Percentiles rank a stretch among this genome's conserved stretches.
Conservation (phyloP, 1,284 basidiomycete genomes). For the Tausonia pullulans region DNA sequence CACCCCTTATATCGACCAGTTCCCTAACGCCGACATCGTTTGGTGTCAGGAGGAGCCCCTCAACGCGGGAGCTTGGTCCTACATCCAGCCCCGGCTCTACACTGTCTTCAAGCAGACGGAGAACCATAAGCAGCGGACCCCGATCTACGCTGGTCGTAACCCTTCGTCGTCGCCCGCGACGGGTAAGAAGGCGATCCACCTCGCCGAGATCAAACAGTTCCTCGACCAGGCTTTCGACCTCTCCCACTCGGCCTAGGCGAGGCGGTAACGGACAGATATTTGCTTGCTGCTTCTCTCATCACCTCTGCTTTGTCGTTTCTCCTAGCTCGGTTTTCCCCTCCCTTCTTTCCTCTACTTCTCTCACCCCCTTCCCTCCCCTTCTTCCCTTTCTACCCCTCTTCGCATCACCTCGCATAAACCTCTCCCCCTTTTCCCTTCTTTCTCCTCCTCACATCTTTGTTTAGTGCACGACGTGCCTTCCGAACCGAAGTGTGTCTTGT, state of each 20-base stretch:
- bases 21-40: constrained; percentile 82
- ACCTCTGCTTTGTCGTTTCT: background rate
- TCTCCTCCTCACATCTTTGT: too few species aligned
- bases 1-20: constrained; percentile 82
- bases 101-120: constrained; percentile 62
- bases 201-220: constrained; percentile 67
- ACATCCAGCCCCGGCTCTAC: constrained; percentile 65
- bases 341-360: background rate
- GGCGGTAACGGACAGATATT: background rate
- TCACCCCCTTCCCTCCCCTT: background rate
- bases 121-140: constrained; percentile 83
- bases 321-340: background rate
- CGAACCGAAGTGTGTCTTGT: too few species aligned
- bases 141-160: constrained; percentile 72
- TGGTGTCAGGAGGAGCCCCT: constrained; percentile 92
- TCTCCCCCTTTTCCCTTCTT: too few species aligned
- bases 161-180: constrained; percentile 83
- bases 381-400: background rate
- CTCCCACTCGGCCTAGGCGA: background rate
- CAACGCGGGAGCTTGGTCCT: constrained; percentile 89
- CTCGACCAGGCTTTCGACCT: constrained; percentile 38
- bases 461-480: too few species aligned
- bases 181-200: constrained; percentile 54
- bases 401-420: background rate
- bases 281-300: background rate